A percentile compares a stretch with the other conserved stretches of the same genome.
Conservation (phyloP, 108 stramenopile genomes). For the Epithemia pelagica region DNA sequence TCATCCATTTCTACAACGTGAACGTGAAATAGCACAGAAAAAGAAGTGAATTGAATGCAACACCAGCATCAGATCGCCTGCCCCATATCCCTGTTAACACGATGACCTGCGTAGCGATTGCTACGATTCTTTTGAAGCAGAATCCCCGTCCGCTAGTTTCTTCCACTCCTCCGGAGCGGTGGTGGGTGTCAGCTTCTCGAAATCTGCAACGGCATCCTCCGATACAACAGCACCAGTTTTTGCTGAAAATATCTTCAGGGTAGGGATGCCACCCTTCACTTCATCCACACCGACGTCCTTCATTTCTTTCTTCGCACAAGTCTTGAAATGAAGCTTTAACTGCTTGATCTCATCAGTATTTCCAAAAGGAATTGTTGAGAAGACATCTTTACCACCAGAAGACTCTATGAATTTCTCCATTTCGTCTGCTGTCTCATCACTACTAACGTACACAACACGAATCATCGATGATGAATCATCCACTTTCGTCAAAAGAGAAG, state of each 20-base stretch:
- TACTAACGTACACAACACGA: slow-evolving; percentile 34
- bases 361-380: slow-evolving; percentile 21
- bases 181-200: slow-evolving; percentile 8
- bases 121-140: not conserved
- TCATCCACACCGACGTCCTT: slow-evolving; percentile 23
- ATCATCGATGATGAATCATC: slow-evolving; percentile 5
- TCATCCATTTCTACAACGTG: too few relatives aligned
- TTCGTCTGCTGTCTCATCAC: slow-evolving; percentile 19
- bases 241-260: slow-evolving; percentile 24
- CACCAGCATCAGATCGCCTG: not conserved
- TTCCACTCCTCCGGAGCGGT: slow-evolving; percentile 16
- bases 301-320: slow-evolving; percentile 30
- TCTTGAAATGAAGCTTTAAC: slow-evolving; percentile 30
- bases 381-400: not conserved
- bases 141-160: not conserved
- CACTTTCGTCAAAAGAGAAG: slow-evolving; percentile 6
- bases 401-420: slow-evolving; percentile 14
- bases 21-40: too few relatives aligned
- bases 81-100: not conserved
- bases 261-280: slow-evolving; percentile 33
- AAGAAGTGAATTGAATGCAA: too few relatives aligned
- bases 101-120: too few relatives aligned
- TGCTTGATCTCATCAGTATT: slow-evolving; percentile 18
- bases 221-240: slow-evolving; percentile 15
- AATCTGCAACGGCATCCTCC: slow-evolving; percentile 22